Conservation (phyloP, 176 grass and related monocot species). For the Oryza australiensis region DNA sequence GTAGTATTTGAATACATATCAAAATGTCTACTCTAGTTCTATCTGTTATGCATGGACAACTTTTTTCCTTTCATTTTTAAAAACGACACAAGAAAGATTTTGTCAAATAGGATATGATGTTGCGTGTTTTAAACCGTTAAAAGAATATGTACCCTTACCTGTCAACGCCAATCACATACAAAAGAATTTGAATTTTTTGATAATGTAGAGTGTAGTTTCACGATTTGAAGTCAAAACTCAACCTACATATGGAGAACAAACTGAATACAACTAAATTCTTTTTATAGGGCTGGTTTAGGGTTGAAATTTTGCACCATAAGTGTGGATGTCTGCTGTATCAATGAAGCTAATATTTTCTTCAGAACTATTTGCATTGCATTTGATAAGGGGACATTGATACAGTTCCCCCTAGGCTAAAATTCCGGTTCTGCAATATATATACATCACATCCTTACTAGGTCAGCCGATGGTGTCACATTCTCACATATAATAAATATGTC, state of each 20-base stretch:
- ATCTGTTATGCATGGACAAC: neutral
- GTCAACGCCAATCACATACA: neutral
- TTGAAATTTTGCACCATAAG: no score
- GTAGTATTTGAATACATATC: neutral
- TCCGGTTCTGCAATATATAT: neutral
- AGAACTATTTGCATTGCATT: no score
- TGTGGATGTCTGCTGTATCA: no score
- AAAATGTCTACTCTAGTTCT: neutral
- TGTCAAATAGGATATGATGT: neutral
- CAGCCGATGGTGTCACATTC: neutral
- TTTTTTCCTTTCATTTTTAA: neutral
- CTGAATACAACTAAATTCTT: no score
- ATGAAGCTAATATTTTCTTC: no score
- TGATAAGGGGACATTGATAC: no score
- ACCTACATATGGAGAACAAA: neutral
- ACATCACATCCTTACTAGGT: neutral
- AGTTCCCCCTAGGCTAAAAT: neutral
- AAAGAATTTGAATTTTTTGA: neutral
- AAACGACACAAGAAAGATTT: neutral
- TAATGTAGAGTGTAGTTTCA: neutral
- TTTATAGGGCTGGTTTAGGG: no score
- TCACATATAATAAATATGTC: neutral
- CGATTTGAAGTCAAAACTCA: neutral
- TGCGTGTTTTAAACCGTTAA: neutral
- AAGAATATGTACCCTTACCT: no score